These are phyloP conservation scores for Escallonia herrerae DNA, from an alignment of 129 eudicot species.

Conservation along the genomic window DNA sequence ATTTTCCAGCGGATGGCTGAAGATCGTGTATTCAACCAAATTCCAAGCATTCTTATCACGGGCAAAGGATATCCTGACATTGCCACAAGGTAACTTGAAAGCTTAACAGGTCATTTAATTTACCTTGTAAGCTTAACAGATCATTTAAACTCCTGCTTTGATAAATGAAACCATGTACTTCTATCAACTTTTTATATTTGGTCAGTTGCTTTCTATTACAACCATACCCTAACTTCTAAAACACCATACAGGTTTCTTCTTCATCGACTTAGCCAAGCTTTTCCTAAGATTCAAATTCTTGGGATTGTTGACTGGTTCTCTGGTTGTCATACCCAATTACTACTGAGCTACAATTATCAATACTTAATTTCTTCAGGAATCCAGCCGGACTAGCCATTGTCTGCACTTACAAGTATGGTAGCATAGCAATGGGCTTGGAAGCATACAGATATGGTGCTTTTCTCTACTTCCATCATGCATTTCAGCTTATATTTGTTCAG, in stretches of 20 bases:
- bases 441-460: constrained; percentile 80
- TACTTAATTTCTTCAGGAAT: constrained; percentile 41
- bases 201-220: background rate
- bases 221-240: constrained; percentile 12
- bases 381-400: constrained; percentile 95
- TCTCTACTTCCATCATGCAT: background rate
- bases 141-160: too few relatives aligned
- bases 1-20: constrained; percentile 92
- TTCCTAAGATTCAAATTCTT: constrained; percentile 61
- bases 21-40: constrained; percentile 83
- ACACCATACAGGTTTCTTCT: constrained; percentile 65
- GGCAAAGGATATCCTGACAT: constrained; percentile 98
- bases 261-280: constrained; percentile 63
- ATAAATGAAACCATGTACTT: too few relatives aligned
- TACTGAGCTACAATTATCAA: too few relatives aligned
- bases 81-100: constrained; percentile 69
- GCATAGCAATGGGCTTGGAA: constrained; percentile 92
- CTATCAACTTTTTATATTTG: too few relatives aligned
- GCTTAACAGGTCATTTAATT: constrained; percentile 10
- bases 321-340: background rate
- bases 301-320: constrained; percentile 76
- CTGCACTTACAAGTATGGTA: constrained; percentile 94
- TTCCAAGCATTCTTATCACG: constrained; percentile 90
- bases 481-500: background rate
- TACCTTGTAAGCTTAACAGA: background rate